A percentile compares a stretch with the other conserved stretches of the same genome.
Evolutionary conservation across 2,329 filamentous ascomycete species (phyloP).

Genomic region (Cryphonectria carpinicola): DNA sequence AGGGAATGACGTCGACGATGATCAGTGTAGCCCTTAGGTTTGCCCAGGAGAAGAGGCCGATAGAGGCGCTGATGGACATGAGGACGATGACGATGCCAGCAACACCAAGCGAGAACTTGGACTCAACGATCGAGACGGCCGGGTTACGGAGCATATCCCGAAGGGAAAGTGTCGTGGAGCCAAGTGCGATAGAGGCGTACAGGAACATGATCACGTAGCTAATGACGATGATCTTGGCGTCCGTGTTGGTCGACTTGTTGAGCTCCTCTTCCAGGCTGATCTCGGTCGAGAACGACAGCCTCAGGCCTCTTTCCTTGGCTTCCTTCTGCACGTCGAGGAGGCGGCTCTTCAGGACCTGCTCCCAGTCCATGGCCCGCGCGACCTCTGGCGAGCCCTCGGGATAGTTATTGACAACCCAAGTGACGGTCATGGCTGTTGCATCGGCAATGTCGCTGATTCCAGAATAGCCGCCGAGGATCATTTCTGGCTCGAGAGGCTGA

Average conservation of each 20-base stretch:
- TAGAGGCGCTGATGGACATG: constrained; percentile 95
- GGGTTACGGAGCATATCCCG: constrained; percentile 81
- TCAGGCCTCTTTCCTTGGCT: constrained; percentile 75
- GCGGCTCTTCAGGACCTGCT: constrained; percentile 73
- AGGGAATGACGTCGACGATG: constrained; percentile 97
- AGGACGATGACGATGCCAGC: constrained; percentile 93
- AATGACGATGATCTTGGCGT: constrained; percentile 93
- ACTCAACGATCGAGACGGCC: constrained; percentile 84
- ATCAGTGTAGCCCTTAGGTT: constrained; percentile 96
- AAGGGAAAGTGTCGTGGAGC: constrained; percentile 81
- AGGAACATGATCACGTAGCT: constrained; percentile 99
- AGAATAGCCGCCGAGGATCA: constrained; percentile 83
- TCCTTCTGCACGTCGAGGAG: constrained; percentile 81
- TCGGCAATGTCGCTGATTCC: constrained; percentile 68
- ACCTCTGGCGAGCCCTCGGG: constrained; percentile 71
- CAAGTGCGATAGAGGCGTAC: constrained; percentile 90
- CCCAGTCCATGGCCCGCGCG: constrained; percentile 83
- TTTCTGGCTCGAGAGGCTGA: constrained; percentile 82
- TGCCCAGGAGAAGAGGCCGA: constrained; percentile 89
- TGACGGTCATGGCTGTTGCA: constrained; percentile 80
- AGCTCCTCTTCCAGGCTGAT: constrained; percentile 93
- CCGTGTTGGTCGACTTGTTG: constrained; percentile 97
- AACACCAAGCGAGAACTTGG: constrained; percentile 94
- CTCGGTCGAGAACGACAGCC: constrained; percentile 93
- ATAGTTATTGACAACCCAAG: constrained; percentile 92